A percentile compares a stretch with the other conserved stretches of the same genome.
phyloP scores from a whole-genome alignment of 306 rosid genomes.

The Lablab purpureus region DNA sequence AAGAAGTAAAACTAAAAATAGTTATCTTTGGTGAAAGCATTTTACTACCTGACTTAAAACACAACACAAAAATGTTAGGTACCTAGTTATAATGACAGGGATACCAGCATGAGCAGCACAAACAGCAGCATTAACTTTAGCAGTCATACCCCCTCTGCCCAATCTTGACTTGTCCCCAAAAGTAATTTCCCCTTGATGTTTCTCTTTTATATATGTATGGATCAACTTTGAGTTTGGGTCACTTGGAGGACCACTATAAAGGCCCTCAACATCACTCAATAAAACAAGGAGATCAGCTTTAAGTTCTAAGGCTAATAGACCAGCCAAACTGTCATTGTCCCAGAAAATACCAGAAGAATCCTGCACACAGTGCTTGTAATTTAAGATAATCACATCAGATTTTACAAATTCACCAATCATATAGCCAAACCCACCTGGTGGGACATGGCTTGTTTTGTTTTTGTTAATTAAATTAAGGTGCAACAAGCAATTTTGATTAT shows the following conservation, averaged over 20 bases:
- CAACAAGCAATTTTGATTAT: not conserved
- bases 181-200: slow-evolving; percentile 82
- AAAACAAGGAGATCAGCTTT: slow-evolving; percentile 94
- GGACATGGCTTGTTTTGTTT: not conserved
- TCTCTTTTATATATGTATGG: slow-evolving; percentile 82
- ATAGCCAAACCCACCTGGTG: slow-evolving; percentile 12
- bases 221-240: slow-evolving; percentile 89
- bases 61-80: slow-evolving; percentile 25
- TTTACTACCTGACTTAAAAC: not conserved
- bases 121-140: slow-evolving; percentile 93
- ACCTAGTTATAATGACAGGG: slow-evolving; percentile 97
- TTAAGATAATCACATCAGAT: slow-evolving; percentile 31
- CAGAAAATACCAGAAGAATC: slow-evolving; percentile 96
- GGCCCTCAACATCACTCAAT: slow-evolving; percentile 97
- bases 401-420: slow-evolving; percentile 23
- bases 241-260: slow-evolving; percentile 89
- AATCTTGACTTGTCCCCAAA: slow-evolving; percentile 96
- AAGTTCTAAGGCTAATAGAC: slow-evolving; percentile 84
- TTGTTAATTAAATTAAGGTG: slow-evolving; percentile 3
- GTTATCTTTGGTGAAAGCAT: not conserved
- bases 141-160: slow-evolving; percentile 98
- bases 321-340: slow-evolving; percentile 98
- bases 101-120: slow-evolving; percentile 76
- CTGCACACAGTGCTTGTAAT: slow-evolving; percentile 61
- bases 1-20: not conserved